Conservation (phyloP, 73 alveolate species). For the Tetrahymena malaccensis region DNA sequence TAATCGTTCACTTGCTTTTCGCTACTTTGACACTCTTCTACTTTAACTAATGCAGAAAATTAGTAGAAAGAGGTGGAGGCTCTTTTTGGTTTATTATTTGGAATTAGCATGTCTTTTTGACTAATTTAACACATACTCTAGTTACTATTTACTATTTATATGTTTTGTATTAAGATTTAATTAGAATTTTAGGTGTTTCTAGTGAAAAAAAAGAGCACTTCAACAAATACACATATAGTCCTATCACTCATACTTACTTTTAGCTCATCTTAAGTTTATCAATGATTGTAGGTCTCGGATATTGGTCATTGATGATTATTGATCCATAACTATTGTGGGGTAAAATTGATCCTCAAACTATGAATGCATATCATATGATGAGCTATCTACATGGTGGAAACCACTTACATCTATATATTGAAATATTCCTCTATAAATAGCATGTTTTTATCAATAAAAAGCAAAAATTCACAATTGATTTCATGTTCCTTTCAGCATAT, state of each 20-base stretch:
- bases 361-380: background rate
- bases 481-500: background rate
- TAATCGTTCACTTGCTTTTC: background rate
- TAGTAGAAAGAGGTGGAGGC: background rate
- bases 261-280: background rate
- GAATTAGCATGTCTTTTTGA: background rate
- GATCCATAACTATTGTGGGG: background rate
- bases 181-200: background rate
- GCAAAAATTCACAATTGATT: background rate
- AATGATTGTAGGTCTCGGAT: background rate
- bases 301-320: background rate
- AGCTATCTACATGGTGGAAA: background rate
- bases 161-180: background rate
- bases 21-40: background rate
- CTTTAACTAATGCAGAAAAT: background rate
- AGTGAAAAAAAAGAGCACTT: background rate
- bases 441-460: background rate
- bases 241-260: background rate
- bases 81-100: background rate
- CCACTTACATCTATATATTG: background rate
- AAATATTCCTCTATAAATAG: background rate
- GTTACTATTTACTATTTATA: background rate
- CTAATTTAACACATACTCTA: background rate
- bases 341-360: background rate
- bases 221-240: background rate